Evolutionary conservation across 352 stramenopile species (phyloP).

Genomic region (Aphanomyces cochlioides): DNA sequence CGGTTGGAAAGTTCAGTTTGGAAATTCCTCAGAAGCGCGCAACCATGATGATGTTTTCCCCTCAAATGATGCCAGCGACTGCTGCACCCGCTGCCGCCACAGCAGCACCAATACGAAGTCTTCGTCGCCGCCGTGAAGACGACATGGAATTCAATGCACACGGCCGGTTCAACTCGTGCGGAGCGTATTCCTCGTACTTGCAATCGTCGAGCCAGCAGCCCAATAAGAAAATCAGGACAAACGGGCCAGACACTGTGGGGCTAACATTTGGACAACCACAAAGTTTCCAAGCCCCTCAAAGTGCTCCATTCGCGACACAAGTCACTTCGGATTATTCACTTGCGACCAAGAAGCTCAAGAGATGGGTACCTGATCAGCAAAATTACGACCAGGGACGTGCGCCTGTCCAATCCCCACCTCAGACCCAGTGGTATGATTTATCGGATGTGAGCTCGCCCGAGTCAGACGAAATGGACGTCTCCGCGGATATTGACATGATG

Average conservation of each 20-base stretch:
- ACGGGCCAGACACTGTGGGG: too few relatives aligned
- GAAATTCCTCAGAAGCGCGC: too few relatives aligned
- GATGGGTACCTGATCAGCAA: neutral
- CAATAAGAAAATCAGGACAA: too few relatives aligned
- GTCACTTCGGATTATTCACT: neutral
- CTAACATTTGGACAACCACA: too few relatives aligned
- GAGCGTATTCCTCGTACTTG: too few relatives aligned
- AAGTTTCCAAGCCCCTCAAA: too few relatives aligned
- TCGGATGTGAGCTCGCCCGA: constrained; percentile 20
- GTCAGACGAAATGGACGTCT: constrained; percentile 16
- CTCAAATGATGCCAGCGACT: too few relatives aligned
- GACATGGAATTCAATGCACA: neutral
- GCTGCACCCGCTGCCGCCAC: neutral
- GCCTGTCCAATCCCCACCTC: neutral
- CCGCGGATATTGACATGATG: constrained; percentile 15
- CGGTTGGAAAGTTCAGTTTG: too few relatives aligned
- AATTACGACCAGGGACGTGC: neutral
- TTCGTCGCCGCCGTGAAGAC: constrained; percentile 20
- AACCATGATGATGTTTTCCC: constrained; percentile 20
- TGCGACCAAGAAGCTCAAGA: constrained; percentile 10
- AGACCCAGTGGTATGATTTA: constrained; percentile 7
- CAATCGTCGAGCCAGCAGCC: too few relatives aligned
- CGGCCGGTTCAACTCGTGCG: too few relatives aligned
- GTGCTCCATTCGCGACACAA: neutral
- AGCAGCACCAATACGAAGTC: neutral